phyloP scores from a whole-genome alignment of 805 yeast species.

The Candida ponderosae region DNA sequence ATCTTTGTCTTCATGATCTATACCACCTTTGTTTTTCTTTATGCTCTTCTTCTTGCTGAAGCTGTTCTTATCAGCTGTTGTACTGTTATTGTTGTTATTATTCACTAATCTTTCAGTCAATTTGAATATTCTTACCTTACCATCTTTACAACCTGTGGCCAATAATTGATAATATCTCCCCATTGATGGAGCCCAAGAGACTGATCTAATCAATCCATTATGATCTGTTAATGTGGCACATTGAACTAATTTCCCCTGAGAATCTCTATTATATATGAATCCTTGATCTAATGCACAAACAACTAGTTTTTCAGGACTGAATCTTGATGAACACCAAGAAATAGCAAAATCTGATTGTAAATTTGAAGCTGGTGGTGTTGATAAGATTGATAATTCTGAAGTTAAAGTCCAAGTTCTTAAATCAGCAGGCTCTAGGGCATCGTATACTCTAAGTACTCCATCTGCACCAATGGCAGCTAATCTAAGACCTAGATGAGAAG shows the following conservation, averaged over 20 bases:
- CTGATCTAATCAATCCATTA: slow-evolving; percentile 76
- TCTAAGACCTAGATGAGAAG: slow-evolving; percentile 72
- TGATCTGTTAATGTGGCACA: slow-evolving; percentile 75
- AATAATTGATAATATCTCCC: slow-evolving; percentile 82
- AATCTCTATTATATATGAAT: slow-evolving; percentile 55
- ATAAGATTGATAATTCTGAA: slow-evolving; percentile 59
- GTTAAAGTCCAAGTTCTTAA: slow-evolving; percentile 74
- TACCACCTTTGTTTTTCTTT: slow-evolving; percentile 6
- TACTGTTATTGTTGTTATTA: not conserved
- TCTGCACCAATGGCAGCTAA: slow-evolving; percentile 86
- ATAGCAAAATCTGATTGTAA: slow-evolving; percentile 80
- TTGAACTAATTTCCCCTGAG: slow-evolving; percentile 42
- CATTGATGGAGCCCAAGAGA: slow-evolving; percentile 96
- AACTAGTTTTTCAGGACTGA: slow-evolving; percentile 70
- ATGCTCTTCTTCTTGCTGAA: not conserved
- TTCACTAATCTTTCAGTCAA: slow-evolving; percentile 37
- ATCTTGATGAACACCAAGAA: slow-evolving; percentile 87
- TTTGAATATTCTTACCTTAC: slow-evolving; percentile 79
- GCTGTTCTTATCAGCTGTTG: not conserved
- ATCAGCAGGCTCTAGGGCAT: slow-evolving; percentile 86
- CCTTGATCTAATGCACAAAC: slow-evolving; percentile 87
- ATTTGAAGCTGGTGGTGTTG: slow-evolving; percentile 68
- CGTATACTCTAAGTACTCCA: slow-evolving; percentile 78
- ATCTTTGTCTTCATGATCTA: slow-evolving; percentile 11
- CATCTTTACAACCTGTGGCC: slow-evolving; percentile 96